Evolutionary conservation across 306 rosid genomes (phyloP).

Genomic region (Vicia sativa): DNA sequence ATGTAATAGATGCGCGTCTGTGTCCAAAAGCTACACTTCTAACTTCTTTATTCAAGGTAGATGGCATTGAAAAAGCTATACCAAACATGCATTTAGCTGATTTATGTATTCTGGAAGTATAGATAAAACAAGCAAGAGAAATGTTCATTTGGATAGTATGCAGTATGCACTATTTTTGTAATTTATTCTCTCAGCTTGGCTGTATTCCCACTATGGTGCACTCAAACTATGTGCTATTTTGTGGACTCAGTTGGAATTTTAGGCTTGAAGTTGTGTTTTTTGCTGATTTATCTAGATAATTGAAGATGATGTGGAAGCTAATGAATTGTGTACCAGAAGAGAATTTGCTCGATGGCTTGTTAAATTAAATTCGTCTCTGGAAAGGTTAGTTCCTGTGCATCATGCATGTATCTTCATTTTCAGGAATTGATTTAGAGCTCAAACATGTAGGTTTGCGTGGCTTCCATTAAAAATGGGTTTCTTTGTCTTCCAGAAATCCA

Average conservation of each 20-base stretch:
- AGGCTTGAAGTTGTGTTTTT: slow-evolving; percentile 43
- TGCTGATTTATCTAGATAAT: slow-evolving; percentile 72
- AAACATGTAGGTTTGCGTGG: slow-evolving; percentile 19
- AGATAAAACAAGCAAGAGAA: slow-evolving; percentile 18
- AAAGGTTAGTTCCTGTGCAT: slow-evolving; percentile 60
- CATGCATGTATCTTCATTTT: slow-evolving; percentile 8
- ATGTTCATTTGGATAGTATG: slow-evolving; percentile 17
- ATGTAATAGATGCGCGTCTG: no score
- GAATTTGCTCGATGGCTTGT: slow-evolving; percentile 92
- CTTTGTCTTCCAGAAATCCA: slow-evolving; percentile 60
- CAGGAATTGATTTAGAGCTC: slow-evolving; percentile 24
- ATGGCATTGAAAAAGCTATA: no score
- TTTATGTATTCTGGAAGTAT: not conserved
- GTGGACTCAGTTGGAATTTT: slow-evolving; percentile 40
- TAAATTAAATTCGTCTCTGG: slow-evolving; percentile 61
- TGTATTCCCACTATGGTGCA: slow-evolving; percentile 28
- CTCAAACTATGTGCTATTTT: not conserved
- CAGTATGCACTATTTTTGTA: slow-evolving; percentile 12
- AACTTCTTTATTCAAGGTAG: no score
- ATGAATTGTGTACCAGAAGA: slow-evolving; percentile 88
- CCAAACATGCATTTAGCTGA: not conserved
- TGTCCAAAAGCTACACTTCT: no score
- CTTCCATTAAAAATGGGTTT: slow-evolving; percentile 31
- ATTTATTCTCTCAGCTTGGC: slow-evolving; percentile 13
- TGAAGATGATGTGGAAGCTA: slow-evolving; percentile 73